These are phyloP conservation scores for Coccomyxa sp. DNA, from an alignment of 139 green algal species.

Conservation along the genomic window DNA sequence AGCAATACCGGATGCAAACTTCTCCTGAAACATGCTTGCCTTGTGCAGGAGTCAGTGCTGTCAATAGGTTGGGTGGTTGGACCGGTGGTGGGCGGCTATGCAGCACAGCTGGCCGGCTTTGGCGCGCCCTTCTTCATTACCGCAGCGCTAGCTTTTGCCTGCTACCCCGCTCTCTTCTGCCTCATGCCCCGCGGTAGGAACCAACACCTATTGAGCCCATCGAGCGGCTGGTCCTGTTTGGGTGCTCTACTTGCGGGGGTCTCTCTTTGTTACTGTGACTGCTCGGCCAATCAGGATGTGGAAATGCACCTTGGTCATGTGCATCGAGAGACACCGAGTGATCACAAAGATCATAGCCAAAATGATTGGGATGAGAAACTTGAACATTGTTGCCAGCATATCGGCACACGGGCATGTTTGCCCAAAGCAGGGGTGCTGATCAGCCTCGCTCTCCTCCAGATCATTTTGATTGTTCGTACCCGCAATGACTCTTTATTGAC, in stretches of 20 bases:
- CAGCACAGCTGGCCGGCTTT: not conserved
- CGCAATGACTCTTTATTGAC: too few relatives aligned
- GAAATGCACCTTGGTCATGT: not conserved
- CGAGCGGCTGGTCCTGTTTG: not conserved
- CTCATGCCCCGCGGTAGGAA: not conserved
- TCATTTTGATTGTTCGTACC: too few relatives aligned
- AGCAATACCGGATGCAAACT: too few relatives aligned
- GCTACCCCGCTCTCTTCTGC: not conserved
- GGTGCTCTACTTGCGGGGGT: not conserved
- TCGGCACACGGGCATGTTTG: too few relatives aligned
- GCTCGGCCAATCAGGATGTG: not conserved
- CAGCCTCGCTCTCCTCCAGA: too few relatives aligned
- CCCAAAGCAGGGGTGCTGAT: too few relatives aligned
- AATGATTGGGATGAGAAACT: not conserved
- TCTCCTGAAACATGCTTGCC: not conserved
- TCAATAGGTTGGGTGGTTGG: not conserved
- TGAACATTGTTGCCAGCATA: too few relatives aligned
- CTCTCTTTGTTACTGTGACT: not conserved
- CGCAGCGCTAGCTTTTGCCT: not conserved
- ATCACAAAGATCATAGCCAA: not conserved
- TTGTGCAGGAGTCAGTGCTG: not conserved
- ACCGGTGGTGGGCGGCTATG: not conserved
- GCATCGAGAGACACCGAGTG: not conserved
- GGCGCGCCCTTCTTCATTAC: constrained; percentile 1
- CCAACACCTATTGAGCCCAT: not conserved